Percentiles rank a stretch among this genome's conserved stretches.
Evolutionary conservation across 352 stramenopile species (phyloP).

Genomic region (Globisporangium echinulatum): DNA sequence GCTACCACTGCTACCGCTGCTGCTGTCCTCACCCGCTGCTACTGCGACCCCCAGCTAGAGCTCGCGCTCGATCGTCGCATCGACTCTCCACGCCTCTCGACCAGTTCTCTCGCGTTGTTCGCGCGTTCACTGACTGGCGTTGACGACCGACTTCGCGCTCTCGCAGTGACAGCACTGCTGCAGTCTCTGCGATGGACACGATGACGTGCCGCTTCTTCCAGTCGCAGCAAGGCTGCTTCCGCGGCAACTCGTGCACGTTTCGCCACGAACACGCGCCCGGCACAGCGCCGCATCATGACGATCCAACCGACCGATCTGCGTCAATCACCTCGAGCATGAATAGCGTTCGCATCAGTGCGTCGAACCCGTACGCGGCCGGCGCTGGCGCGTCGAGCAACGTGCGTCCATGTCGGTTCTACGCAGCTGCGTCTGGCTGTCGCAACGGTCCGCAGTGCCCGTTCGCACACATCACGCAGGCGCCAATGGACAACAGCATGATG

Average conservation of each 20-base stretch:
- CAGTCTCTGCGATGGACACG: constrained; percentile 3
- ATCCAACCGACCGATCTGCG: neutral
- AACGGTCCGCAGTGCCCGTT: constrained; percentile 61
- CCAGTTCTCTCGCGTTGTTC: too few species aligned
- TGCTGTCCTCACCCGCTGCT: too few species aligned
- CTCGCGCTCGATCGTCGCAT: too few species aligned
- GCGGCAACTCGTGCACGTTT: constrained; percentile 57
- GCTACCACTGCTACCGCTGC: too few species aligned
- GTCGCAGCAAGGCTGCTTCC: constrained; percentile 62
- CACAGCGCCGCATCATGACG: constrained; percentile 1
- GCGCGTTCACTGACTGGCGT: neutral
- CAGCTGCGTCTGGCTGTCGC: constrained; percentile 43
- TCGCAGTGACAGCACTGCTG: neutral
- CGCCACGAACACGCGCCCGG: constrained; percentile 29
- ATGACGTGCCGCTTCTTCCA: constrained; percentile 66
- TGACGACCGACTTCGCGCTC: neutral
- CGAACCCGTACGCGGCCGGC: constrained; percentile 36
- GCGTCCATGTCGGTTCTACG: constrained; percentile 55
- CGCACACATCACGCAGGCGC: constrained; percentile 21
- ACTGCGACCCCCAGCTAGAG: too few species aligned
- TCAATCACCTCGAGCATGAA: constrained; percentile 1
- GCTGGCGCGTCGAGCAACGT: constrained; percentile 3
- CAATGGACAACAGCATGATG: constrained; percentile 2
- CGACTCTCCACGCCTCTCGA: too few species aligned
- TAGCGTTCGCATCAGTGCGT: constrained; percentile 16